Evolutionary conservation across 352 stramenopile genomes (phyloP).

Genomic region (Pythium aquatile): DNA sequence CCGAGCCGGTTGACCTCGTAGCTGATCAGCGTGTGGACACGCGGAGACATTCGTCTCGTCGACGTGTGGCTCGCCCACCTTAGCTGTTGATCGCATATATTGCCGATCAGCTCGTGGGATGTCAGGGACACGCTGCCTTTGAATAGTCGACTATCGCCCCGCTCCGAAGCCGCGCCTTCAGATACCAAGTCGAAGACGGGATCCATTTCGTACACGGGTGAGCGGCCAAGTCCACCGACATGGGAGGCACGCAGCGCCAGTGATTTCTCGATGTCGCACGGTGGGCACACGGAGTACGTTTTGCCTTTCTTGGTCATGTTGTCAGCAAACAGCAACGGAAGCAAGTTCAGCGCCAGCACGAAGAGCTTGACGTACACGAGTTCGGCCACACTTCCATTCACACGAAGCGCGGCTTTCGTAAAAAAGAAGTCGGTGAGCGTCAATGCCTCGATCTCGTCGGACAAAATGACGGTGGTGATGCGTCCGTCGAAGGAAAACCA

Average conservation of each 20-base stretch:
- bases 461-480: slow-evolving; percentile 8
- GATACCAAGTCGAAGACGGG: neutral
- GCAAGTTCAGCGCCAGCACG: slow-evolving; percentile 19
- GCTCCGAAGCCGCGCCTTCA: neutral
- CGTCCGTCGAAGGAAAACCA: slow-evolving; percentile 14
- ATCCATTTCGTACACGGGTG: slow-evolving; percentile 2
- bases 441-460: slow-evolving; percentile 21
- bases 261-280: slow-evolving; percentile 5
- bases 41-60: neutral
- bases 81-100: too few species aligned
- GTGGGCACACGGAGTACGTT: neutral
- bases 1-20: slow-evolving; percentile 14
- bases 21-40: slow-evolving; percentile 1
- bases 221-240: slow-evolving; percentile 22
- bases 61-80: neutral
- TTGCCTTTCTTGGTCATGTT: slow-evolving; percentile 3
- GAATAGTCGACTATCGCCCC: neutral
- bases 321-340: slow-evolving; percentile 10
- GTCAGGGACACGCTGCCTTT: neutral
- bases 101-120: neutral
- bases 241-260: slow-evolving; percentile 15
- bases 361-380: slow-evolving; percentile 27
- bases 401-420: slow-evolving; percentile 18
- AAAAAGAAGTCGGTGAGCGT: slow-evolving; percentile 23
- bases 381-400: slow-evolving; percentile 24